Percentiles rank a stretch among this genome's conserved stretches.
Evolutionary conservation across 2,329 filamentous ascomycete genomes (phyloP).

Genomic region (Calycina herbarum): DNA sequence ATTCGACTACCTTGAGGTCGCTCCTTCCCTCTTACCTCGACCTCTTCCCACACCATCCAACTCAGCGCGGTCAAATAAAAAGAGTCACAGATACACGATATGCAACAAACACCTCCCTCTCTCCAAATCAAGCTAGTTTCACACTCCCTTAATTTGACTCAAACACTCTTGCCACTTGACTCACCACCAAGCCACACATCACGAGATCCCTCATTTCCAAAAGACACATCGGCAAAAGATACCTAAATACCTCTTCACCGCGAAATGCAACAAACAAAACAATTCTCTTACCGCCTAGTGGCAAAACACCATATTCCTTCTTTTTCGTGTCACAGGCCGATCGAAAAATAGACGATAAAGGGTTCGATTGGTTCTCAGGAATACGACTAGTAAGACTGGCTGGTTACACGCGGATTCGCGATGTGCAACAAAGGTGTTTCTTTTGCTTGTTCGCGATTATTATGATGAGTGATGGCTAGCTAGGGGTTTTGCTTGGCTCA

Average conservation of each 20-base stretch:
- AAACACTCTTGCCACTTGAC: neutral
- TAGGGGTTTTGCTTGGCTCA: neutral
- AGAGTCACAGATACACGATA: neutral
- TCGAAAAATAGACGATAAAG: neutral
- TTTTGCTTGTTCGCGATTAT: neutral
- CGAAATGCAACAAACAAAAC: constrained; percentile 4
- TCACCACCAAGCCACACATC: neutral
- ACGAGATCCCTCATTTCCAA: neutral
- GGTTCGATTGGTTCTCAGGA: neutral
- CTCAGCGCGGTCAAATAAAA: neutral
- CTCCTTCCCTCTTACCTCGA: too few species aligned
- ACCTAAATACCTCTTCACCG: neutral
- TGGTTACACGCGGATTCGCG: neutral
- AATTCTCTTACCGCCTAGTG: neutral
- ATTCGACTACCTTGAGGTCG: too few species aligned
- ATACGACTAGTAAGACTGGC: neutral
- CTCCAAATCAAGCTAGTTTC: neutral
- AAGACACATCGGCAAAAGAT: neutral
- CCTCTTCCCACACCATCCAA: neutral
- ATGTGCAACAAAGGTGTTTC: neutral
- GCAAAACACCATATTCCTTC: neutral
- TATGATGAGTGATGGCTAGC: neutral
- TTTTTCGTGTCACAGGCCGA: neutral
- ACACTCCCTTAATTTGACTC: neutral
- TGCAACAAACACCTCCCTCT: neutral